Evolutionary conservation across 371 early-diverging fungal species (phyloP).

Genomic region (Mycotypha africana): DNA sequence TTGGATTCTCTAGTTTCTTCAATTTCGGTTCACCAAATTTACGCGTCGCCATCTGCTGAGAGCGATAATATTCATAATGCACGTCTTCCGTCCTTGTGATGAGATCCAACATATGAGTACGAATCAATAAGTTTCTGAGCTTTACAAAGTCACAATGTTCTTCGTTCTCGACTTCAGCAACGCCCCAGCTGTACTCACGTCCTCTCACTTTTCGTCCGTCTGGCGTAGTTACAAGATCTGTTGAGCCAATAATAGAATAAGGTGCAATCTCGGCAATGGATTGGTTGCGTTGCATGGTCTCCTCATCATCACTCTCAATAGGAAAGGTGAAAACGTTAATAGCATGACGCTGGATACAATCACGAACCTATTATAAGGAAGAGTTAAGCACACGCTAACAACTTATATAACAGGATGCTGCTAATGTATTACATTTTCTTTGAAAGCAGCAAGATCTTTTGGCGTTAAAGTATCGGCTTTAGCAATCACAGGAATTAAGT

Average conservation of each 20-base stretch:
- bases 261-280: conserved; percentile 83
- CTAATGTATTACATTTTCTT: conserved; percentile 50
- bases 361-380: conserved; percentile 47
- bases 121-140: conserved; percentile 85
- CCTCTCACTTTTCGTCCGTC: conserved; percentile 76
- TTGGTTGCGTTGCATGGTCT: conserved; percentile 63
- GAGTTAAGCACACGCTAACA: not conserved
- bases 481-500: conserved; percentile 79
- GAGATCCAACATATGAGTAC: conserved; percentile 90
- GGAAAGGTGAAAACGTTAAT: conserved; percentile 69
- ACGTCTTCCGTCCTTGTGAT: conserved; percentile 79
- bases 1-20: conserved; percentile 72
- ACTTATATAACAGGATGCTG: too few relatives aligned
- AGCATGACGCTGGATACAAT: conserved; percentile 63
- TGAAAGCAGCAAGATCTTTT: conserved; percentile 71
- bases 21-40: conserved; percentile 73
- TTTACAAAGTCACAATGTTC: conserved; percentile 87
- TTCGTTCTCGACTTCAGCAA: conserved; percentile 86
- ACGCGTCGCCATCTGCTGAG: conserved; percentile 73
- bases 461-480: conserved; percentile 67
- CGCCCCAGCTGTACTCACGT: conserved; percentile 90
- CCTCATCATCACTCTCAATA: conserved; percentile 81
- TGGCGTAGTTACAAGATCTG: conserved; percentile 63
- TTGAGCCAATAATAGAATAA: conserved; percentile 88
- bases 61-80: conserved; percentile 86